Evolutionary conservation across 2,329 filamentous ascomycete genomes (phyloP), one percentile per base, ranked within the genome.

Genomic region (Zymoseptoria passerinii): DNA sequence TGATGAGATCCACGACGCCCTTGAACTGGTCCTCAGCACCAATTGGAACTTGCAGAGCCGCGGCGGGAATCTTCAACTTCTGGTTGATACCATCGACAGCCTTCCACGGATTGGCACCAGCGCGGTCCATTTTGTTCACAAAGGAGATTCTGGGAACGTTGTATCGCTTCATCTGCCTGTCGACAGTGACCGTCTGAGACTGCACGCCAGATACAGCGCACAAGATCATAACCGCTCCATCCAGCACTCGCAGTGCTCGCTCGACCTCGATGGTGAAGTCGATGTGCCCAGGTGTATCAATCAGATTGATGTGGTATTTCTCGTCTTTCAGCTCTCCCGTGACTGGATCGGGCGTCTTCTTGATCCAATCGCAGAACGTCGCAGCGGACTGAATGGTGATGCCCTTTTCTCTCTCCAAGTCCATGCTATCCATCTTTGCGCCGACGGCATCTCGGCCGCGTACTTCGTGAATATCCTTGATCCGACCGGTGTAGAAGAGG

Each of bases 381-480:
- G 94, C 94, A 9, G 94, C 94, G 66, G 92, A 97, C 75, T 99
- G 92, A 70, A 99, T 99, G 58, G 94, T 99, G 74, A 99, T 99
- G 69, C 94, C 94, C 80, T 96, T 96, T 75, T 97, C 94, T 75
- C 94, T 83, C 78, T 99, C 94, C 66, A 99, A 81, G 68, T 99
- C 94, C 94, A 99, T 99, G 27, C 92, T 96, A 79, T 99, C 94
- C 94, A 99, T 99, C 80, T 99, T 99, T 61, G 94, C 94, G 65
- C 94, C 94, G 48, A 96, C 91, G 40, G 89, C 84, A 81, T 99
- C 94, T 72, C 92, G 92, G 60, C 91, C 91, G 70, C 94, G 85
- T 50, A 99, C 94, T 77, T 99, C 94, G 79, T 99, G 94, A 70
- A 99, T 97, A 29, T 90, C 83, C 73, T 95, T 95, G 77, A 96